Base-by-base conservation (phyloP, 2,329 filamentous ascomycete species). In the Cercospora brassicicola region DNA sequence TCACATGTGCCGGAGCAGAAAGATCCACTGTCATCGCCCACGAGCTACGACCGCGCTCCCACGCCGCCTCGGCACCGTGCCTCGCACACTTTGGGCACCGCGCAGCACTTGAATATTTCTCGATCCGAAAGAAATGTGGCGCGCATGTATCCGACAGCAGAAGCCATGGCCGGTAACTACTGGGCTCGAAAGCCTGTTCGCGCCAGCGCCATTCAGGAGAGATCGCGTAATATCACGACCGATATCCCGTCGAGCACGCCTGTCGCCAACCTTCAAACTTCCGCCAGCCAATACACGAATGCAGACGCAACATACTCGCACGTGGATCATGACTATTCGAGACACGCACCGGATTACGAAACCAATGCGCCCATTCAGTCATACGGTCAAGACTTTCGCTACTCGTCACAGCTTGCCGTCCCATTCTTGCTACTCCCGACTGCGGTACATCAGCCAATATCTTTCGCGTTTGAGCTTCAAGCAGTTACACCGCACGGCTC, bases 391-490 rank as follows among this genome's bases (percentile, higher is more conserved):
- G 20, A 28, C 18, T 18, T 31, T 23, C 30, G 30, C 45, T 26
- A 63, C 45, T 23, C 45, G 11, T 28, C 48, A 23, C 31, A 28
- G 15, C 61, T 26, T 23, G 28, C n/a, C 11, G 15, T 64, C 18
- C 53, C 53, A 15, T 33, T 55, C 4, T 30, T 48, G 45, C 39
- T 67, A 18, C 48, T 59, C 18, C 60, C 65, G n/a, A 67, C 65
- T 39, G 15, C 20, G 45, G 36, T 67, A 6, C 23, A 48, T 9
- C 53, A 42, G 9, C 36, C 65, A 18, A 39, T 18, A 28, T 67
- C 60, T 11, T 67, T 67, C 30, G 53, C 59, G 23, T 67, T 61
- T 39, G 59, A 59, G 8, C 61, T 67, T 28, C 31, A 48, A 28
- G 20, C 56, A n/a, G 33, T 63, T 4, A 28, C 36, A 15, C 39